Evolutionary conservation across 1,139 yeast species (phyloP).

Genomic region (Nakaseomyces kungkrabaensis): DNA sequence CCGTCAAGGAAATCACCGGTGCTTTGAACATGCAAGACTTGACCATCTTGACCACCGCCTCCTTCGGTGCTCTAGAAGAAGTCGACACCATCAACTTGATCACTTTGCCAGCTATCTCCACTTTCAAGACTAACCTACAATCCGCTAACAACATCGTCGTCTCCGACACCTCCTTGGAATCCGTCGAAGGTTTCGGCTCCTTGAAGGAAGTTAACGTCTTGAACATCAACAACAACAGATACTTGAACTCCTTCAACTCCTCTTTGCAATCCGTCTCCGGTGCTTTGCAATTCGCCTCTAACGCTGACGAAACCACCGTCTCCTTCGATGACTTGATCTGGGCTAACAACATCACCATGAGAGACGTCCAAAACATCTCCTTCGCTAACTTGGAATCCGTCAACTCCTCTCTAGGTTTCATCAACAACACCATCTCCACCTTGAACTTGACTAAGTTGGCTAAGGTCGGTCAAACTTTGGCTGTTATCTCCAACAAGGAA

Average conservation of each 20-base stretch:
- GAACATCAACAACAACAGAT: conserved; percentile 82
- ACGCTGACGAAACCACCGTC: conserved; percentile 67
- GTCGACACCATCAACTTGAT: conserved; percentile 73
- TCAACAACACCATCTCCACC: conserved; percentile 50
- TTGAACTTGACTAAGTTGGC: conserved; percentile 49
- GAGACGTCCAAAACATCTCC: conserved; percentile 64
- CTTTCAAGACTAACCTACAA: conserved; percentile 66
- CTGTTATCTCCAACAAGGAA: conserved; percentile 63
- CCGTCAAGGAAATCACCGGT: conserved; percentile 66
- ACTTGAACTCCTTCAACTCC: conserved; percentile 59
- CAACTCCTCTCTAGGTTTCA: conserved; percentile 73
- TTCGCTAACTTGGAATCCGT: conserved; percentile 59
- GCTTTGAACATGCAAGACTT: conserved; percentile 51
- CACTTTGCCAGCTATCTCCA: conserved; percentile 73
- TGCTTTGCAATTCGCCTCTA: conserved; percentile 70
- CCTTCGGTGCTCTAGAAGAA: conserved; percentile 70
- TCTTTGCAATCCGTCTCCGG: conserved; percentile 67
- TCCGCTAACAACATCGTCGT: conserved; percentile 63
- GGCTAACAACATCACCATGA: conserved; percentile 83
- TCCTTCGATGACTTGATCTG: conserved; percentile 59
- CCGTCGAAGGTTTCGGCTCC: conserved; percentile 68
- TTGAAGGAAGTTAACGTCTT: conserved; percentile 62
- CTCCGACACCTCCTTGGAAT: conserved; percentile 76
- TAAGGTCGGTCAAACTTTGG: conserved; percentile 69
- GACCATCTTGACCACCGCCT: conserved; percentile 57